Base-by-base conservation (phyloP, 2,329 filamentous ascomycete species). In the Coniochaeta prunicola region DNA sequence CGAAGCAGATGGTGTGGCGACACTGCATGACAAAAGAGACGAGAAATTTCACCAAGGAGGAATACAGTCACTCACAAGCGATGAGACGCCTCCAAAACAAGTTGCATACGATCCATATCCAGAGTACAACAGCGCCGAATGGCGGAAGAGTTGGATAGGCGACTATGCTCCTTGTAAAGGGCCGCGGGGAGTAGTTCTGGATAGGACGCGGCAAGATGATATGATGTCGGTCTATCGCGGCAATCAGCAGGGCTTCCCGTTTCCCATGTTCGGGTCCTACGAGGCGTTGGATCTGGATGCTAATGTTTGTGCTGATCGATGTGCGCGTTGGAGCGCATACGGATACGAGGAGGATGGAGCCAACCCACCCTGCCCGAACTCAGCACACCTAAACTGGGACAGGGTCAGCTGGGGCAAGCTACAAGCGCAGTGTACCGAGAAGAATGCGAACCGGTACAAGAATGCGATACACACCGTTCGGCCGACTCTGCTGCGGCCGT, bases 351-450 rank as follows among this genome's bases (percentile, higher is more conserved):
- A 53, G 34, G 38, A n/a, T 4, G 26, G 12, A 17, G 12, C 31
- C 17, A 30, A 34, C 31, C 19, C 26, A 9, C n/a, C 42, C 6
- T 58, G 42, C 17, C 30, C 42, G 26, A 53, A 38, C n/a, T 28
- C 31, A 12, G 19, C 19, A 4, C 28, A 12, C 9, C 4, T 83
- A 7, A 74, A 84, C 21, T 91, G 88, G 85, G 75, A 81, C 26
- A 74, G 77, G 36, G 80, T 91, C 26, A 80, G 83, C 61, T 92
- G 89, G 90, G 86, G 86, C 15, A 71, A 80, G 42, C 73, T 92
- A 24, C 89, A 92, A 68, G 76, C 84, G 57, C 74, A 80, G 34
- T 93, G 90, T 67, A 71, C 86, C 1, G 72, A 80, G 64, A 79
- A 76, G 63, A 94, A 94, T 71, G 77, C 81, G 59, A 80, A 81